Evolutionary conservation across 2,329 filamentous ascomycete genomes (phyloP).

Genomic region (Cryphonectria radicalis): DNA sequence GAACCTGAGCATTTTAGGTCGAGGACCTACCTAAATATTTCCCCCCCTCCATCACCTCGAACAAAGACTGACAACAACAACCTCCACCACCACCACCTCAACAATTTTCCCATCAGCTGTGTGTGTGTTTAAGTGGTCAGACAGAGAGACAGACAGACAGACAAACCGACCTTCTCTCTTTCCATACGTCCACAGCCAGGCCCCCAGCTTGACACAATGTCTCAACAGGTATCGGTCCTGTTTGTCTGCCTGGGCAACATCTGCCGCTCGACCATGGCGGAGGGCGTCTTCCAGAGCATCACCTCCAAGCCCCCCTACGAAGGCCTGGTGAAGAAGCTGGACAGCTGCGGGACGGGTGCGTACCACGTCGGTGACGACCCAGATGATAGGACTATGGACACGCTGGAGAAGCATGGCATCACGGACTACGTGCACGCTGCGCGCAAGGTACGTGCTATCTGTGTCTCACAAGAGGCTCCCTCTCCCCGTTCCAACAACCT

Average conservation of each 20-base stretch:
- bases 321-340: constrained; percentile 67
- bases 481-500: not conserved
- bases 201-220: constrained; percentile 13
- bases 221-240: constrained; percentile 66
- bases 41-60: not conserved
- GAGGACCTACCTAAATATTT: not conserved
- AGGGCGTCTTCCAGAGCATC: constrained; percentile 84
- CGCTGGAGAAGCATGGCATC: constrained; percentile 75
- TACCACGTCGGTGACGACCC: constrained; percentile 81
- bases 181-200: not conserved
- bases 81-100: not conserved
- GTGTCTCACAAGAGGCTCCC: too few relatives aligned
- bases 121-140: not conserved
- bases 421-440: constrained; percentile 76
- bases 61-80: not conserved
- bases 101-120: not conserved
- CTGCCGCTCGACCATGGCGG: constrained; percentile 91
- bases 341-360: constrained; percentile 86
- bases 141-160: not conserved
- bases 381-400: constrained; percentile 82
- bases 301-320: constrained; percentile 64
- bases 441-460: constrained; percentile 62
- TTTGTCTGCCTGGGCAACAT: constrained; percentile 99
- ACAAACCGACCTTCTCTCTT: not conserved
- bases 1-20: not conserved